Conservation (phyloP, 2,329 filamentous ascomycete genomes). For the Calycina marina region DNA sequence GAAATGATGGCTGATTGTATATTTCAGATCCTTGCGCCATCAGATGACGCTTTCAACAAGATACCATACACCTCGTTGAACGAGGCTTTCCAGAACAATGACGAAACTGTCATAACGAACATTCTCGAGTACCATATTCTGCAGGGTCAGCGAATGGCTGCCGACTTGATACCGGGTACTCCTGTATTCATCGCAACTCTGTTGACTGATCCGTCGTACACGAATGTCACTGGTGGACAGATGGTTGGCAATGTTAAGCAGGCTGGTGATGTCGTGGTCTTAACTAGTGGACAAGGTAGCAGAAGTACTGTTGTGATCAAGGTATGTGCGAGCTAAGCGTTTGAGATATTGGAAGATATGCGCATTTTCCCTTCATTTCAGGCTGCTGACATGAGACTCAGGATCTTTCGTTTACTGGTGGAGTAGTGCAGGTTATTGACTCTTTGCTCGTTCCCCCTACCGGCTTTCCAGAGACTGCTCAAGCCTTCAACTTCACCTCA, state of each 20-base stretch:
- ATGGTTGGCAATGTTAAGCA: slow-evolving; percentile 29
- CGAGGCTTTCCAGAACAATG: slow-evolving; percentile 17
- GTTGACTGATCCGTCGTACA: slow-evolving; percentile 28
- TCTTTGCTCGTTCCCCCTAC: slow-evolving; percentile 34
- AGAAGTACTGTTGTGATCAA: slow-evolving; percentile 28
- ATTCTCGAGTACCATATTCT: slow-evolving; percentile 25
- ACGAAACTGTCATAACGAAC: slow-evolving; percentile 26
- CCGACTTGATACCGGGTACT: slow-evolving; percentile 19
- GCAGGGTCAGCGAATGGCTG: slow-evolving; percentile 18
- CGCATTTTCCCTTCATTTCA: neutral
- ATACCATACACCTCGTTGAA: slow-evolving; percentile 23
- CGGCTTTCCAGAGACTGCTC: slow-evolving; percentile 24
- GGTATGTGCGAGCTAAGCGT: slow-evolving; percentile 7
- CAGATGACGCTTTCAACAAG: slow-evolving; percentile 24
- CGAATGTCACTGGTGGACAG: slow-evolving; percentile 35
- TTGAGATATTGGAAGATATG: neutral
- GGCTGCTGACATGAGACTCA: slow-evolving; percentile 7
- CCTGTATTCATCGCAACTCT: slow-evolving; percentile 30
- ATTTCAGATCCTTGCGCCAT: slow-evolving; percentile 23
- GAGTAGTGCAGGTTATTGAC: slow-evolving; percentile 37
- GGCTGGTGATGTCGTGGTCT: slow-evolving; percentile 28
- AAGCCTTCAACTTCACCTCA: slow-evolving; percentile 25
- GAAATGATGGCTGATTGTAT: too few species aligned
- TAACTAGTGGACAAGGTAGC: slow-evolving; percentile 27
- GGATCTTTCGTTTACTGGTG: slow-evolving; percentile 34